Conservation (phyloP, 805 yeast species). For the Teunomyces stri region DNA sequence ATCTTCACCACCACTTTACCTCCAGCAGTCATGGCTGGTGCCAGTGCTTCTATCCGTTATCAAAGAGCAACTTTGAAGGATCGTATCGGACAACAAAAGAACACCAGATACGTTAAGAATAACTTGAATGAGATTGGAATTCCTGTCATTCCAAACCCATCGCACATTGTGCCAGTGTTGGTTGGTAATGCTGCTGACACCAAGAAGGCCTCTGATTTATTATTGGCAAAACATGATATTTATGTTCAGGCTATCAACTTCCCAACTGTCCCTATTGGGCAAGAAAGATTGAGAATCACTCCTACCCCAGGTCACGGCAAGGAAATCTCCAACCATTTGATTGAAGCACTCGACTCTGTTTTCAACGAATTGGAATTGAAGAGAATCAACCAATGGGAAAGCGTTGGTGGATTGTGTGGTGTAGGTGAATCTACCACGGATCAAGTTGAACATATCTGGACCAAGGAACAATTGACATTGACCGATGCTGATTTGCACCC, state of each 20-base stretch:
- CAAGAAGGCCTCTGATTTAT: slow-evolving; percentile 83
- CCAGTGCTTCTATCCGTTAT: slow-evolving; percentile 79
- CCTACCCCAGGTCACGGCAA: slow-evolving; percentile 96
- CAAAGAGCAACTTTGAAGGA: slow-evolving; percentile 75
- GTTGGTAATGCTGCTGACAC: slow-evolving; percentile 95
- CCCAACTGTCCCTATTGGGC: slow-evolving; percentile 96
- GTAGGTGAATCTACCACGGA: slow-evolving; percentile 61
- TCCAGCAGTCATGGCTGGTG: slow-evolving; percentile 97
- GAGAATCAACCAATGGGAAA: slow-evolving; percentile 75
- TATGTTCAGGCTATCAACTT: slow-evolving; percentile 98
- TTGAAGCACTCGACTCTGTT: slow-evolving; percentile 76
- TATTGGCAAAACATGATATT: slow-evolving; percentile 78
- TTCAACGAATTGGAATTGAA: slow-evolving; percentile 73
- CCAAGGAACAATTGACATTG: slow-evolving; percentile 69
- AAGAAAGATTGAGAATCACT: slow-evolving; percentile 95
- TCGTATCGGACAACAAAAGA: slow-evolving; percentile 80
- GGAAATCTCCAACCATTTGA: slow-evolving; percentile 70
- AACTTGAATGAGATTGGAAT: slow-evolving; percentile 69
- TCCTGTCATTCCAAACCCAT: slow-evolving; percentile 96
- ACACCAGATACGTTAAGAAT: slow-evolving; percentile 81
- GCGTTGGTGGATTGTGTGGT: slow-evolving; percentile 85
- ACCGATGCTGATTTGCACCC: slow-evolving; percentile 62
- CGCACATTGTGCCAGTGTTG: slow-evolving; percentile 93
- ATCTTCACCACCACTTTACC: slow-evolving; percentile 96
- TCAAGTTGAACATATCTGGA: slow-evolving; percentile 75